A percentile compares a stretch with the other conserved stretches of the same genome.
Conservation (phyloP, 192 early-diverging fungal genomes). For the Backusella luteola region DNA sequence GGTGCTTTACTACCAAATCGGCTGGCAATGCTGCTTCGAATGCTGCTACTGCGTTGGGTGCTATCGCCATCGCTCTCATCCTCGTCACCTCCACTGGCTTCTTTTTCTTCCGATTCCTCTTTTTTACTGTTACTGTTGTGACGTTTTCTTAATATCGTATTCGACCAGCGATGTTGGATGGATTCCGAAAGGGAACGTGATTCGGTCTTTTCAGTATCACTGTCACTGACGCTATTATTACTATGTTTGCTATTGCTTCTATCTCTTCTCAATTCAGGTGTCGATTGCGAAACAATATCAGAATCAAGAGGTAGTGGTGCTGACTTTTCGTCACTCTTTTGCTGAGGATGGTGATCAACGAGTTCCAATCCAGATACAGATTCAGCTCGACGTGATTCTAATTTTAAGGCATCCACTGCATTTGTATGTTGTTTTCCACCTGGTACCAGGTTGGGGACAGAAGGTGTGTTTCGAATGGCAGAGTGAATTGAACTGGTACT, state of each 20-base stretch:
- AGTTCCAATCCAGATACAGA: background rate
- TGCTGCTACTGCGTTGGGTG: background rate
- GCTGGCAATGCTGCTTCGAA: background rate
- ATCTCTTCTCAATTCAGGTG: background rate
- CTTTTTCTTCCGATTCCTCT: background rate
- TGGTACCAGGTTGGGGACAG: background rate
- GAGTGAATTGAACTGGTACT: background rate
- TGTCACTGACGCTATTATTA: background rate
- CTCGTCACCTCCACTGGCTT: background rate
- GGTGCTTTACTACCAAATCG: background rate
- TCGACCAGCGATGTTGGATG: background rate
- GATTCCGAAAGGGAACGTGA: background rate
- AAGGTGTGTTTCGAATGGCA: background rate
- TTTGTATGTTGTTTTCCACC: background rate
- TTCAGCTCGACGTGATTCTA: slow-evolving; percentile 12
- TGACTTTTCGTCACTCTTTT: background rate
- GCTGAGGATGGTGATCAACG: background rate
- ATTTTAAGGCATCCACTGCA: slow-evolving; percentile 9
- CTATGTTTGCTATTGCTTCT: background rate
- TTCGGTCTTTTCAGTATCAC: background rate
- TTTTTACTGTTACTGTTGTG: background rate
- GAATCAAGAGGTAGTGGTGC: background rate
- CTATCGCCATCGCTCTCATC: background rate
- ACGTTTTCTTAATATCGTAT: background rate
- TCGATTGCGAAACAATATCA: background rate